Conservation (phyloP, 1,284 basidiomycete genomes). For the Trametes pubescens region DNA sequence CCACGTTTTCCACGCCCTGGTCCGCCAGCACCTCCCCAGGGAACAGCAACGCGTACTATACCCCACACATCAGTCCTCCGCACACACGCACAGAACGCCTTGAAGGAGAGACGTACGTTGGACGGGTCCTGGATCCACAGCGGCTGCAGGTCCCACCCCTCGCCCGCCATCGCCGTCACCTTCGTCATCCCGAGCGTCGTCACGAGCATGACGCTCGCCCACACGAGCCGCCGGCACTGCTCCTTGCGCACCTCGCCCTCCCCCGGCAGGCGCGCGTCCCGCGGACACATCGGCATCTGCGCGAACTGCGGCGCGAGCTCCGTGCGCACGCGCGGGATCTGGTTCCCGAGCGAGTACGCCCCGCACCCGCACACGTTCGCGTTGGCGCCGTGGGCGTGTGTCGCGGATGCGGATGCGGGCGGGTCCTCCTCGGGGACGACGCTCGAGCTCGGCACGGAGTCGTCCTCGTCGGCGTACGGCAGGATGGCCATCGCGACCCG, state of each 20-base stretch:
- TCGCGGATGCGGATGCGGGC: too few relatives aligned
- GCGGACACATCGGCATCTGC: slow-evolving; percentile 70
- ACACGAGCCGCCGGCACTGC: slow-evolving; percentile 71
- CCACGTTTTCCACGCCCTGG: slow-evolving; percentile 37
- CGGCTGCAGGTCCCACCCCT: slow-evolving; percentile 46
- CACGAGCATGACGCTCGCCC: slow-evolving; percentile 69
- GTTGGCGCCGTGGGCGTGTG: too few relatives aligned
- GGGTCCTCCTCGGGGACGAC: too few relatives aligned
- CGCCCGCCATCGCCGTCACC: slow-evolving; percentile 49
- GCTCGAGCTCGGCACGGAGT: not conserved
- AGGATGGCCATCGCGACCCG: not conserved
- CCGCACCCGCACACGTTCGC: slow-evolving; percentile 58
- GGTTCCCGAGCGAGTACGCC: slow-evolving; percentile 56
- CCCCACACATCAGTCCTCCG: too few relatives aligned
- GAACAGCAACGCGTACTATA: slow-evolving; percentile 72
- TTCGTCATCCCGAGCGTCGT: slow-evolving; percentile 66
- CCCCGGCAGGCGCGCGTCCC: slow-evolving; percentile 54
- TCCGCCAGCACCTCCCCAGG: slow-evolving; percentile 59
- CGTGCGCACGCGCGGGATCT: slow-evolving; percentile 52
- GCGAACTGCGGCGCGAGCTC: slow-evolving; percentile 70
- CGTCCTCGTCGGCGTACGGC: not conserved
- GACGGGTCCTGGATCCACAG: slow-evolving; percentile 69
- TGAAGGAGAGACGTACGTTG: slow-evolving; percentile 52
- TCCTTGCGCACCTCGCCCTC: slow-evolving; percentile 68
- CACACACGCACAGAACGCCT: not conserved